phyloP scores from a whole-genome alignment of 345 rosid genomes.

The Arabidopsis arenosa region DNA sequence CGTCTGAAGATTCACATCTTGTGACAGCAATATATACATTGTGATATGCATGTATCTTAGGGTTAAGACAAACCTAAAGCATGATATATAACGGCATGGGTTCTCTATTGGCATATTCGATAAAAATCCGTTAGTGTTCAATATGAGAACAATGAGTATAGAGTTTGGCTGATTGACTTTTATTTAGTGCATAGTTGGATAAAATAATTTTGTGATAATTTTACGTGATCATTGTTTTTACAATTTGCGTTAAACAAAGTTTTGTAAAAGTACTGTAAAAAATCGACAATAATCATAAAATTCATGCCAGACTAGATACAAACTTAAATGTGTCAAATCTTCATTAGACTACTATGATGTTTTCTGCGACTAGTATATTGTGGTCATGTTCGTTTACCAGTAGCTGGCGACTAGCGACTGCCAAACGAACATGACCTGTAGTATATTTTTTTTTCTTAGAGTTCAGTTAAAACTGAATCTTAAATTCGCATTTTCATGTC shows the following conservation, averaged over 20 bases:
- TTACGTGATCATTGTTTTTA: background rate
- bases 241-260: background rate
- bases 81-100: background rate
- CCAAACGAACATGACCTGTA: too few species aligned
- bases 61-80: slow-evolving; percentile 14
- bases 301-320: too few species aligned
- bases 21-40: slow-evolving; percentile 12
- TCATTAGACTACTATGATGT: too few species aligned
- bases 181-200: background rate
- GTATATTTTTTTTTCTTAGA: too few species aligned
- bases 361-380: too few species aligned
- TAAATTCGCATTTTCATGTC: too few species aligned
- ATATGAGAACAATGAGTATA: background rate
- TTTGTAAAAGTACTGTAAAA: background rate
- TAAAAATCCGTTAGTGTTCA: background rate
- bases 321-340: too few species aligned
- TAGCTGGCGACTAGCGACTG: too few species aligned
- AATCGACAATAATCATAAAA: too few species aligned
- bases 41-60: slow-evolving; percentile 7
- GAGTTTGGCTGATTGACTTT: background rate
- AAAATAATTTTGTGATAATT: too few species aligned
- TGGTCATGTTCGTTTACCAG: too few species aligned
- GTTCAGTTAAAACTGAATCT: too few species aligned
- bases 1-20: slow-evolving; percentile 1
- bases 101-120: slow-evolving; percentile 8